phyloP scores from a whole-genome alignment of 2,329 filamentous ascomycete genomes.

The Monosporascus sp. region DNA sequence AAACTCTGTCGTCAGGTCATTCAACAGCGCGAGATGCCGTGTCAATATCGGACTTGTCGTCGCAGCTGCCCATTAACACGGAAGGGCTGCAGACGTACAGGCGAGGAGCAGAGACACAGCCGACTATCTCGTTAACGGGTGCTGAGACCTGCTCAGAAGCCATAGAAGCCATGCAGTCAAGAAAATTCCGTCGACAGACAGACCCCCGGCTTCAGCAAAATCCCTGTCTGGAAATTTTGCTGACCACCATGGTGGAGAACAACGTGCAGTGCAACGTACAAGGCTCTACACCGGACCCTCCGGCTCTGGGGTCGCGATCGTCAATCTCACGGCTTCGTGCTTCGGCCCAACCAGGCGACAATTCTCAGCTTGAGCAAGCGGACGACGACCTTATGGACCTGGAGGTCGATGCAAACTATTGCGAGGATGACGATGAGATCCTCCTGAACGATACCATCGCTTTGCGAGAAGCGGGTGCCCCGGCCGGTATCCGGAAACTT shows the following conservation, averaged over 20 bases:
- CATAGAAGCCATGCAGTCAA: constrained; percentile 2
- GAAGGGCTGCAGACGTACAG: not conserved
- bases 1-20: not conserved
- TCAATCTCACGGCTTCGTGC: constrained; percentile 1
- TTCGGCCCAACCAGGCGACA: constrained; percentile 6
- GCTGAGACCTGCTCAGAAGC: not conserved
- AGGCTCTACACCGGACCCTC: constrained; percentile 10
- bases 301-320: constrained; percentile 4
- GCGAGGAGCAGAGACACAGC: not conserved
- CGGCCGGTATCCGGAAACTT: constrained; percentile 18
- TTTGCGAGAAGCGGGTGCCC: constrained; percentile 16
- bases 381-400: constrained; percentile 11
- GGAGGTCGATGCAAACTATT: constrained; percentile 15
- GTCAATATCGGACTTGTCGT: not conserved
- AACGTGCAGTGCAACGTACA: constrained; percentile 25
- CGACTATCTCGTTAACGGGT: not conserved
- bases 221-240: constrained; percentile 14
- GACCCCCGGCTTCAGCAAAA: constrained; percentile 13
- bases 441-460: constrained; percentile 9
- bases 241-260: constrained; percentile 24
- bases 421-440: constrained; percentile 12
- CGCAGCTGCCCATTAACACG: not conserved
- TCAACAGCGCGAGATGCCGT: not conserved
- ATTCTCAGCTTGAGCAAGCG: constrained; percentile 5
- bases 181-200: constrained; percentile 6